Evolutionary conservation across 2,329 filamentous ascomycete species (phyloP).

Genomic region (Fusarium mundagurra): DNA sequence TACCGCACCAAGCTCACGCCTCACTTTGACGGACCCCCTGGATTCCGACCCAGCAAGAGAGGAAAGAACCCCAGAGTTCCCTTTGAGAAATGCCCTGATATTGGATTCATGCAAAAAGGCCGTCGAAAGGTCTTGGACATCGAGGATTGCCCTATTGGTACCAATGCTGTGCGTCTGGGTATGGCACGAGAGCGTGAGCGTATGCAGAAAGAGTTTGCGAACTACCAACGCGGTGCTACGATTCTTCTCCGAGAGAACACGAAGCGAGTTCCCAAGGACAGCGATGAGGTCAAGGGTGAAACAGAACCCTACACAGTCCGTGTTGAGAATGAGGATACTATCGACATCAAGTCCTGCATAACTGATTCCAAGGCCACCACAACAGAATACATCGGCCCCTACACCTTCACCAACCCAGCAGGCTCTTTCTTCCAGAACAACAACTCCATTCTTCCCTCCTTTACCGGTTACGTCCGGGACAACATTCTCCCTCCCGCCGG

Average conservation of each 20-base stretch:
- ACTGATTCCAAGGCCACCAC: constrained; percentile 85
- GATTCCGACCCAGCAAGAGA: constrained; percentile 58
- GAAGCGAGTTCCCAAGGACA: constrained; percentile 67
- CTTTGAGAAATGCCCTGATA: constrained; percentile 75
- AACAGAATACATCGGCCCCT: constrained; percentile 88
- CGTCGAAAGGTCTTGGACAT: constrained; percentile 85
- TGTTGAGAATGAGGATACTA: constrained; percentile 65
- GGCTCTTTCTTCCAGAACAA: constrained; percentile 99
- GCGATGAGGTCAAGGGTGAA: constrained; percentile 42
- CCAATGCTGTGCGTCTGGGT: constrained; percentile 82
- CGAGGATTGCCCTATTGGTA: constrained; percentile 96
- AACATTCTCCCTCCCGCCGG: constrained; percentile 71
- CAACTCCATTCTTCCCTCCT: constrained; percentile 91
- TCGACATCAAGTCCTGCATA: constrained; percentile 87
- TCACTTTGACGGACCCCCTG: constrained; percentile 86
- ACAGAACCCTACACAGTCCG: constrained; percentile 49
- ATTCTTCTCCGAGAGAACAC: constrained; percentile 90
- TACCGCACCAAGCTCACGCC: constrained; percentile 98
- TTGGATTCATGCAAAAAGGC: constrained; percentile 94
- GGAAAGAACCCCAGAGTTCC: constrained; percentile 57
- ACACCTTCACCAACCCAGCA: constrained; percentile 88
- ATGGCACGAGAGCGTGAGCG: constrained; percentile 81
- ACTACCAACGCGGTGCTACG: constrained; percentile 85
- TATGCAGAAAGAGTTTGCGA: constrained; percentile 74
- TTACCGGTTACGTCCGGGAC: constrained; percentile 87